Evolutionary conservation across 371 early-diverging fungal species (phyloP), one percentile per base, ranked within the genome.

Genomic region (Basidiobolus meristosporus): DNA sequence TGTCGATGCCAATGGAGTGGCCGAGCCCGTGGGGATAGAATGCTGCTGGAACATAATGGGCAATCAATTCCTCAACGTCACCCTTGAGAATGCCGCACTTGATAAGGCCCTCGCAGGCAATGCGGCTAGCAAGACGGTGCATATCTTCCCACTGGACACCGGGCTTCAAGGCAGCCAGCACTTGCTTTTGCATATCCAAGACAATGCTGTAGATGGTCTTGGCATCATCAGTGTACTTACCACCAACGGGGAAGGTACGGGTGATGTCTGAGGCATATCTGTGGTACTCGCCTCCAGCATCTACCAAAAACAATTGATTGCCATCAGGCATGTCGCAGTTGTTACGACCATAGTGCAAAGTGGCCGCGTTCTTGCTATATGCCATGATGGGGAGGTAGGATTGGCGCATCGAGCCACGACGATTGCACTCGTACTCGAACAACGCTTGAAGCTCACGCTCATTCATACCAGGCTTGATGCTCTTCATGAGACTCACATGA

Each of bases 191-290:
- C 80, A 87, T 76, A 16, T 73, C 70, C 29, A 90, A 68, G 11
- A 86, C 88, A 44, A 86, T 69, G 47, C 68, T 57, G 60, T 93
- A 93, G 41, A 85, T 71, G 12, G 56, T 68, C 44, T 74, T 73
- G 36, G 73, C 78, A 45, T 82, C 77, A 16, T 63, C 64, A 29
- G 76, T 58, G 54, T 82, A 90, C 47, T 70, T 70, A 19, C 82
- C 80, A 34, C 76, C 80, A 20, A 80, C 68, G 2, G 93, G 93
- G 70, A 74, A 93, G 28, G 77, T 75, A 20, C 90, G 71, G 2
- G 90, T 92, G 50, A 92, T 87, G 43, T 92, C 90, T 12, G 78
- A 70, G 29, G 87, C 84, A 55, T 92, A 90, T 60, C 70, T 70
- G 20, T 68, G 53, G 42, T 52, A 63, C 50, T 88, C 85, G 47